Evolutionary conservation across 495 filamentous ascomycete genomes (phyloP).

Genomic region (Aspergillus asperescens): DNA sequence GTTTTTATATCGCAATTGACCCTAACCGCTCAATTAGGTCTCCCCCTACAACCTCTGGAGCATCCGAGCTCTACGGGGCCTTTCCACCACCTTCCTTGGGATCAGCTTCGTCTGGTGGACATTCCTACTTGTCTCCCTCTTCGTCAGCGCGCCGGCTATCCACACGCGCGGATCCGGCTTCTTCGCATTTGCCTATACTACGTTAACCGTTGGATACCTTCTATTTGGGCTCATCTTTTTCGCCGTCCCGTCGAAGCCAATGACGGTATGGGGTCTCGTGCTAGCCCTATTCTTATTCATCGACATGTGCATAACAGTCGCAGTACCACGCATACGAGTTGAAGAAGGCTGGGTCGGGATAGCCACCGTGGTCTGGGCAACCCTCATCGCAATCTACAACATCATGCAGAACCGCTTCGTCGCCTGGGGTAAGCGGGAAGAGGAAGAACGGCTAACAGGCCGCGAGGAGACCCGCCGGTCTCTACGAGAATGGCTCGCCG

Average conservation of each 20-base stretch:
- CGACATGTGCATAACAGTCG: conserved; percentile 71
- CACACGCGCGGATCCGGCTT: conserved; percentile 85
- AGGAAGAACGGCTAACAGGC: conserved; percentile 89
- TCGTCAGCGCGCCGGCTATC: conserved; percentile 81
- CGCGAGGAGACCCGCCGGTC: conserved; percentile 81
- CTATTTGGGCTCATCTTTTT: conserved; percentile 82
- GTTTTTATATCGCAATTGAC: not conserved
- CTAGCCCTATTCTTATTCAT: conserved; percentile 68
- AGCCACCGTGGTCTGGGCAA: conserved; percentile 73
- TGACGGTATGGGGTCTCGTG: conserved; percentile 62
- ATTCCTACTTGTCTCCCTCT: conserved; percentile 75
- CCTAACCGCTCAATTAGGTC: conserved; percentile 47
- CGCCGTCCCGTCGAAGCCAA: conserved; percentile 67
- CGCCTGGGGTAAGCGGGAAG: conserved; percentile 82
- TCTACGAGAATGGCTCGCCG: conserved; percentile 73
- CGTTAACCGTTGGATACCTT: conserved; percentile 66
- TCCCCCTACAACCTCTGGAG: conserved; percentile 94
- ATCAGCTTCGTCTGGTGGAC: conserved; percentile 88
- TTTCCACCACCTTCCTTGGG: conserved; percentile 66
- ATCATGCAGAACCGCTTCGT: conserved; percentile 65
- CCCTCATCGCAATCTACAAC: conserved; percentile 57
- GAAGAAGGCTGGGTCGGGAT: conserved; percentile 92
- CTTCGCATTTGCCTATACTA: conserved; percentile 76
- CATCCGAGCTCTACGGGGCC: conserved; percentile 68
- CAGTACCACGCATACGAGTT: conserved; percentile 61